Base-by-base conservation (phyloP, 176 grass and related monocot genomes). In the Oryza officinalis region DNA sequence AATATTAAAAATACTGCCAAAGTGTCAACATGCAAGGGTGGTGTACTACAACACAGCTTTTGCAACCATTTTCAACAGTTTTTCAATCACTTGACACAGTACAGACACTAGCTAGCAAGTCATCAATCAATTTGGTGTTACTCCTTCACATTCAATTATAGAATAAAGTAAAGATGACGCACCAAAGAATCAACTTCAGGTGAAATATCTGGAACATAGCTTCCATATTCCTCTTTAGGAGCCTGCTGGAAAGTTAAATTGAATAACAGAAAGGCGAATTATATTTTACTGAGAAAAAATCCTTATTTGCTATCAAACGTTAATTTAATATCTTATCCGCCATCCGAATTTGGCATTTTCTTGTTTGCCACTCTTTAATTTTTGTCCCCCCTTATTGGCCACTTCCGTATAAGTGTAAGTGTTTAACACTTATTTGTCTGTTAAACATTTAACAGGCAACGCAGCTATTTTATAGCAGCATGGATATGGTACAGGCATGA, bases 191-290 rank as follows among this genome's bases (percentile, higher is more conserved):
- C 63, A 31, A 59, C 65, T 44, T 78, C 74, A 30, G 8, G 35
- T 45, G 76, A 74, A 84, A 75, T 80, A 79, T 87, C 64, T 65
- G 70, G 75, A 70, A 75, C 75, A 87, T 74, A 71, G 18, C 44
- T 80, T 75, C 83, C 85, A 27, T 76, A 84, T 80, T 84, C 85
- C 80, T 90, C 89, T 87, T 74, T 80, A 45, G 76, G 69, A 87
- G 20, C 59, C 89, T 87, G 65, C 38, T 47, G 9, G 46, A 78
- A 78, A 65, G 49, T 70, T 40, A 26, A 63, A 71, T 9, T 54
- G 0, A 77, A 49, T 78, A 90, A 64, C 67, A 82, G 22, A 69
- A 83, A 75, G 35, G 82, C 10, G 63, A 80, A 80, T 50, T 71
- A 75, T 69, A 87, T 49, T 6, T 13, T 33, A 69, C 6, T 8